Conservation (phyloP, 176 grass and related monocot species). For the Pontederia paniculata region DNA sequence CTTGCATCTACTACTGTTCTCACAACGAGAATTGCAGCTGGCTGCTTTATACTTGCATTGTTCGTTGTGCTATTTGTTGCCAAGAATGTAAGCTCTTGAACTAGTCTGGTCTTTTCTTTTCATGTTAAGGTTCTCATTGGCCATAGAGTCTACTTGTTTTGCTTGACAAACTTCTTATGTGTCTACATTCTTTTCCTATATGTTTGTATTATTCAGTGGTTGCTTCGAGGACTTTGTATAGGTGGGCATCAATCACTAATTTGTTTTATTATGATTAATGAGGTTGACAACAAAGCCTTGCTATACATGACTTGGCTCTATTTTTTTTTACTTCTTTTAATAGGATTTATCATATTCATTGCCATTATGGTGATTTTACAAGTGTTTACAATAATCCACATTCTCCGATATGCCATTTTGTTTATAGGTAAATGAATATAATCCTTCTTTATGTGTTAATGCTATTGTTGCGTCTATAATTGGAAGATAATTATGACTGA, state of each 20-base stretch:
- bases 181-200: slow-evolving; percentile 10
- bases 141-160: slow-evolving; percentile 2
- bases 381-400: slow-evolving; percentile 55
- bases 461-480: not conserved
- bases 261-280: not conserved
- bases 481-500: not conserved
- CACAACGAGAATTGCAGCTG: slow-evolving; percentile 76
- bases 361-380: slow-evolving; percentile 74
- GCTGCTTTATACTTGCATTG: slow-evolving; percentile 89
- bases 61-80: slow-evolving; percentile 80
- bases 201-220: slow-evolving; percentile 60
- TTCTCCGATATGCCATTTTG: slow-evolving; percentile 86
- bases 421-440: slow-evolving; percentile 56
- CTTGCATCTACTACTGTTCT: slow-evolving; percentile 84
- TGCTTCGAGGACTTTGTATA: slow-evolving; percentile 91
- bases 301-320: not conserved
- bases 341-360: slow-evolving; percentile 91
- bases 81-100: slow-evolving; percentile 55
- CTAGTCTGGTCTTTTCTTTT: slow-evolving; percentile 6
- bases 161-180: slow-evolving; percentile 16
- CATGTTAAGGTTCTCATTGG: not conserved
- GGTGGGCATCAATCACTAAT: slow-evolving; percentile 43
- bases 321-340: slow-evolving; percentile 21
- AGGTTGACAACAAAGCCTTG: not conserved
- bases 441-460: not conserved